Evolutionary conservation across 2,329 filamentous ascomycete genomes (phyloP).

Genomic region (Teratosphaeria pseudoeucalypti): DNA sequence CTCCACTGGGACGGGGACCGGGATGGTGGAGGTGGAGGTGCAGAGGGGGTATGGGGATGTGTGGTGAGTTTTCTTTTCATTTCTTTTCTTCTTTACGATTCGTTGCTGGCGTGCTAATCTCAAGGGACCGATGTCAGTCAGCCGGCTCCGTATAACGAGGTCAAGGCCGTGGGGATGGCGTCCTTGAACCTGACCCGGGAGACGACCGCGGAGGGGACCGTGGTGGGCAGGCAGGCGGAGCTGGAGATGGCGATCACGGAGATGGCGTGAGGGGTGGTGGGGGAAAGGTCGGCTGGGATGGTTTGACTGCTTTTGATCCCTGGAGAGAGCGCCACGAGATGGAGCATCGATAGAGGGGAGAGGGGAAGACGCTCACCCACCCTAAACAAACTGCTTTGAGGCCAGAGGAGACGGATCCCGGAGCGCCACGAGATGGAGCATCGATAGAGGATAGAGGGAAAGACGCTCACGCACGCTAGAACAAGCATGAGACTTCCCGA

Average conservation of each 20-base stretch:
- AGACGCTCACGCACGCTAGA: too few species aligned
- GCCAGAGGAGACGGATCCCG: too few species aligned
- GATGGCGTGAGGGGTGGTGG: neutral
- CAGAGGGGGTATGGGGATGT: constrained; percentile 13
- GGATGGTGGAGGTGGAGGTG: constrained; percentile 8
- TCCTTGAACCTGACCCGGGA: constrained; percentile 7
- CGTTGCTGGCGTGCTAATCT: neutral
- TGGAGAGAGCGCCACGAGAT: too few species aligned
- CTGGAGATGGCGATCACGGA: constrained; percentile 11
- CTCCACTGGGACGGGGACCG: neutral
- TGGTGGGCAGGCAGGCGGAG: constrained; percentile 6
- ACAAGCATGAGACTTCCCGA: too few species aligned
- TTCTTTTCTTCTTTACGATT: neutral
- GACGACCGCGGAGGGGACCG: constrained; percentile 5
- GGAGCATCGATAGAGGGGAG: too few species aligned
- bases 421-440: too few species aligned
- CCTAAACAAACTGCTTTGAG: too few species aligned
- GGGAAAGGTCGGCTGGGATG: too few species aligned
- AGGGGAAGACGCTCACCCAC: too few species aligned
- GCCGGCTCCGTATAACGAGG: constrained; percentile 12
- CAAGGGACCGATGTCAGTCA: constrained; percentile 6
- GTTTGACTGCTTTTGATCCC: too few species aligned
- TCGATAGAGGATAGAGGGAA: too few species aligned
- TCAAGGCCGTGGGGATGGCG: constrained; percentile 11
- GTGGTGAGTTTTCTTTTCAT: constrained; percentile 9